A percentile compares a stretch with the other conserved stretches of the same genome.
Conservation (phyloP, 768 basidiomycete genomes). For the Podaxis carcinomalis region DNA sequence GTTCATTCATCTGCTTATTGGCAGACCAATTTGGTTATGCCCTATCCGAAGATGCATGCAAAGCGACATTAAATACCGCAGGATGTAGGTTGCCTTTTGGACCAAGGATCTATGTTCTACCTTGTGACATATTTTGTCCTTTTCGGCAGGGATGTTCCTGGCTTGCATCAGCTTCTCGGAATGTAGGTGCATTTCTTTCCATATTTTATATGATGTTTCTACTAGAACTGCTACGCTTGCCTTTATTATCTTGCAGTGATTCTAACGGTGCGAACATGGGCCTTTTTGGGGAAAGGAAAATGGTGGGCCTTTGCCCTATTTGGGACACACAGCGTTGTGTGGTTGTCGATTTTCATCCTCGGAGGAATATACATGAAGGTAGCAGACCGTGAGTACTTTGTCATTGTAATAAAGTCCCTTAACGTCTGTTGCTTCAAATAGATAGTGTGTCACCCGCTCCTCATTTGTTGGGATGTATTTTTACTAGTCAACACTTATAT, state of each 20-base stretch:
- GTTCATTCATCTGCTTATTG: background rate
- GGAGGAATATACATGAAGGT: background rate
- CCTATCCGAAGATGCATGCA: background rate
- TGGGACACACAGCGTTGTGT: background rate
- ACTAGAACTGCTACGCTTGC: background rate
- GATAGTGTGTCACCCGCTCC: background rate
- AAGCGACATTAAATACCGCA: background rate
- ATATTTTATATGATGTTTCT: background rate
- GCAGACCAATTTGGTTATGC: background rate
- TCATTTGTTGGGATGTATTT: background rate
- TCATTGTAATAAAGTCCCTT: background rate
- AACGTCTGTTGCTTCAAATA: background rate
- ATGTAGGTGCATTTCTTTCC: background rate
- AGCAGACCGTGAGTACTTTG: background rate
- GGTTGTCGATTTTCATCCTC: background rate
- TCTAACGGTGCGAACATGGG: background rate
- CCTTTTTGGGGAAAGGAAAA: background rate
- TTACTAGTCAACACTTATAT: background rate
- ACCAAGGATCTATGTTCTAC: background rate
- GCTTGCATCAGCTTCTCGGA: background rate
- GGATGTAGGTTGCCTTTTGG: background rate
- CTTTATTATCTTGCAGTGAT: background rate
- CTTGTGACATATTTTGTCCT: background rate
- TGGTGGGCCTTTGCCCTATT: background rate
- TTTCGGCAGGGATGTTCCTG: background rate